Conservation (phyloP, 2,329 filamentous ascomycete genomes). For the Phialophora tarda region DNA sequence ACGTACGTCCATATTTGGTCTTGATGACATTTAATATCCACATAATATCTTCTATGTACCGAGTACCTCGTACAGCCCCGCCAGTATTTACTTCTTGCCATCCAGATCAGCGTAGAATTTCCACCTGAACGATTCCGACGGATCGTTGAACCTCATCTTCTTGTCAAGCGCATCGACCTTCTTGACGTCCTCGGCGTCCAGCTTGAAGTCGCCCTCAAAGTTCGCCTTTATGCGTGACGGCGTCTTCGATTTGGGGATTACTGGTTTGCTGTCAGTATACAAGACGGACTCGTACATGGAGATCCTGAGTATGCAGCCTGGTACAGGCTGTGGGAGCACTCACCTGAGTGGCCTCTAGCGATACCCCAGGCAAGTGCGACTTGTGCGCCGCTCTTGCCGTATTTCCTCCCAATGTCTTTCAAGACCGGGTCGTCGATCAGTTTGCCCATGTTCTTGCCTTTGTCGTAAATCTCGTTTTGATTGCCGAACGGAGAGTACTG, state of each 20-base stretch:
- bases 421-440: slow-evolving; percentile 60
- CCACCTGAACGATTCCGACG: slow-evolving; percentile 61
- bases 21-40: too few relatives aligned
- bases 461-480: slow-evolving; percentile 57
- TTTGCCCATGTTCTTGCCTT: slow-evolving; percentile 52
- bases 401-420: slow-evolving; percentile 58
- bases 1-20: too few relatives aligned
- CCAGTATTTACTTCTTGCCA: slow-evolving; percentile 44
- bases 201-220: slow-evolving; percentile 61
- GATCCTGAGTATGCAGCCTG: background rate
- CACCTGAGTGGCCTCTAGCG: slow-evolving; percentile 53
- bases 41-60: background rate
- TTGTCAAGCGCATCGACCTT: slow-evolving; percentile 63
- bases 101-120: slow-evolving; percentile 65
- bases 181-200: slow-evolving; percentile 62
- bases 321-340: background rate
- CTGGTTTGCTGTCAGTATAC: background rate
- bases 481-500: slow-evolving; percentile 64
- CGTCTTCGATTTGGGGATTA: slow-evolving; percentile 56
- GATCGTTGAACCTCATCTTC: slow-evolving; percentile 68
- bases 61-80: background rate
- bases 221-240: slow-evolving; percentile 50
- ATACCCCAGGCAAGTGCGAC: slow-evolving; percentile 63
- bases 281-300: background rate
- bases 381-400: slow-evolving; percentile 58